Conservation (phyloP, 2,329 filamentous ascomycete species). For the Claviceps sp. region DNA sequence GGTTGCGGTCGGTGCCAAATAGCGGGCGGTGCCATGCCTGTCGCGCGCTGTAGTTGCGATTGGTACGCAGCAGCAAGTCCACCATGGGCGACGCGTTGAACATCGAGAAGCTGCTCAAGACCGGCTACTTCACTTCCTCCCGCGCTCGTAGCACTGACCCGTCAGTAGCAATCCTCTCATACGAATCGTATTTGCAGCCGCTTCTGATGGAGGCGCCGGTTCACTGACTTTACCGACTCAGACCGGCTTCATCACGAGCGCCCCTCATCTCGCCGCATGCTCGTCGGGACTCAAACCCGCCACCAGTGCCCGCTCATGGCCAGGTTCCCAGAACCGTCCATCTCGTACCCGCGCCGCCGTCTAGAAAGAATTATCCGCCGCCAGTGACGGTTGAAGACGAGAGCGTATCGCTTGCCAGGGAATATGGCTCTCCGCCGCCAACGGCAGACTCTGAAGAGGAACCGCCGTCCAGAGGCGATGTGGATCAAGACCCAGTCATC, state of each 20-base stretch:
- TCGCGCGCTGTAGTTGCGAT: constrained; percentile 6
- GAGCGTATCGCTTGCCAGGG: constrained; percentile 44
- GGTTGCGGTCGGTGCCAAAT: not conserved
- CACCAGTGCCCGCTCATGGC: constrained; percentile 6
- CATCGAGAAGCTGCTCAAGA: constrained; percentile 33
- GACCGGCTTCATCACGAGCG: constrained; percentile 10
- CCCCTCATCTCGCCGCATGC: constrained; percentile 5
- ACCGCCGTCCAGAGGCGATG: constrained; percentile 44
- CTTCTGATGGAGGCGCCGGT: not conserved
- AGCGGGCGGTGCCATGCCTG: constrained; percentile 11
- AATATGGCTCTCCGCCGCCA: constrained; percentile 30
- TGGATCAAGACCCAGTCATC: constrained; percentile 57
- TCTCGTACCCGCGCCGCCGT: constrained; percentile 4
- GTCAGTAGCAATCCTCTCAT: constrained; percentile 10
- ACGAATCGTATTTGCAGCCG: not conserved
- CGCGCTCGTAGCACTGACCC: constrained; percentile 22
- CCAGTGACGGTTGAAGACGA: constrained; percentile 60
- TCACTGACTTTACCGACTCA: constrained; percentile 1
- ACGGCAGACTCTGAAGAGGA: constrained; percentile 33
- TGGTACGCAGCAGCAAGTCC: constrained; percentile 7
- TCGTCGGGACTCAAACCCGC: constrained; percentile 9
- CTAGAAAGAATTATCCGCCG: constrained; percentile 35
- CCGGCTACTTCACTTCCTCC: constrained; percentile 37
- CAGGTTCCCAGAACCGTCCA: constrained; percentile 6
- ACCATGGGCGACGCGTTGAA: constrained; percentile 31